Evolutionary conservation across 1,284 basidiomycete species (phyloP).

Genomic region (Boletus nobilissimus): DNA sequence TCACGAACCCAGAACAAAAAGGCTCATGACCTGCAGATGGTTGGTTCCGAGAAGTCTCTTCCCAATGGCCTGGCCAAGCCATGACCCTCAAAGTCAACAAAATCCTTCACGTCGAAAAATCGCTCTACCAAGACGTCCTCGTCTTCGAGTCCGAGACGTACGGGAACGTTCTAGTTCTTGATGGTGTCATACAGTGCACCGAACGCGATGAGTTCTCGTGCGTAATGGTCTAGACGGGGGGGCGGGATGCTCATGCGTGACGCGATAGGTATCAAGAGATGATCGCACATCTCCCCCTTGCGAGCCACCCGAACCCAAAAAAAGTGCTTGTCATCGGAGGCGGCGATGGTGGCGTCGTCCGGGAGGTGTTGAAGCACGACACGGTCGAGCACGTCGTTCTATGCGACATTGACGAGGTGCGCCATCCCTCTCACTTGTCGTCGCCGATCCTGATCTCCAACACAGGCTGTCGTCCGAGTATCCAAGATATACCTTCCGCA

Average conservation of each 20-base stretch:
- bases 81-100: conserved; percentile 96
- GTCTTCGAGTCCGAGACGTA: conserved; percentile 96
- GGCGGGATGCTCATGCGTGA: not conserved
- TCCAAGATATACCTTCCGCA: conserved; percentile 94
- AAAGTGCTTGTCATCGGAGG: conserved; percentile 97
- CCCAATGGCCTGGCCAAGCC: conserved; percentile 97
- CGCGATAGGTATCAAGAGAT: conserved; percentile 94
- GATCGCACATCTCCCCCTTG: conserved; percentile 96
- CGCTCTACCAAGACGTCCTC: conserved; percentile 94
- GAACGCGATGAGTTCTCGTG: conserved; percentile 99
- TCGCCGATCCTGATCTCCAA: conserved; percentile 8
- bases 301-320: conserved; percentile 96
- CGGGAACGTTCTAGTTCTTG: conserved; percentile 96
- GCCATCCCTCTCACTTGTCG: conserved; percentile 23
- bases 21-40: conserved; percentile 68
- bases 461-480: conserved; percentile 91
- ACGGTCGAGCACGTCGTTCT: conserved; percentile 93
- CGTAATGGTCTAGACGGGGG: conserved; percentile 47
- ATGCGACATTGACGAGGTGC: conserved; percentile 97
- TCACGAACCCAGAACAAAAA: not conserved
- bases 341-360: conserved; percentile 95
- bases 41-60: conserved; percentile 97
- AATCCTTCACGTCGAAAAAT: conserved; percentile 95
- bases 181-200: conserved; percentile 96
- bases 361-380: conserved; percentile 96